Conservation (phyloP, 140 eudicot species). For the Senecio squalidus region DNA sequence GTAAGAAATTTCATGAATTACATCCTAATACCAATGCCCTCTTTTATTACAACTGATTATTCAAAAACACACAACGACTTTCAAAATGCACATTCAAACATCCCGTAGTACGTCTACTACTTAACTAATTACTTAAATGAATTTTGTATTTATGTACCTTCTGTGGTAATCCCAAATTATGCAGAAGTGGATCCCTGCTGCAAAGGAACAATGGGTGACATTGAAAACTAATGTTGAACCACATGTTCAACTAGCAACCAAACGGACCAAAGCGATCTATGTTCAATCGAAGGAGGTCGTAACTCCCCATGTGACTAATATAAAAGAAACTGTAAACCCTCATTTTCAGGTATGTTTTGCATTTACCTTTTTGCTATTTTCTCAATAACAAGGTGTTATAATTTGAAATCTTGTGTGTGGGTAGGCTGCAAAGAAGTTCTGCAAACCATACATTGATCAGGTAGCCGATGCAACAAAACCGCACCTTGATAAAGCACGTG, state of each 20-base stretch:
- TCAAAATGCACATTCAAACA: too few species aligned
- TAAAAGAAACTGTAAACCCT: constrained; percentile 58
- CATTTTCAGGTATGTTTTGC: constrained; percentile 61
- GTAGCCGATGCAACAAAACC: constrained; percentile 72
- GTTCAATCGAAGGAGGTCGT: constrained; percentile 50
- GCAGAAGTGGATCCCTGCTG: constrained; percentile 72
- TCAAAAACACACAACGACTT: constrained; percentile 1
- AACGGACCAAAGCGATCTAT: constrained; percentile 49
- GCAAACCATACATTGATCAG: constrained; percentile 82
- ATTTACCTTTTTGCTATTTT: constrained; percentile 11
- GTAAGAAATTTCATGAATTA: constrained; percentile 28
- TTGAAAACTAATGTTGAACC: constrained; percentile 54
- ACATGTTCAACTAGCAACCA: constrained; percentile 49
- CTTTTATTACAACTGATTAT: too few species aligned
- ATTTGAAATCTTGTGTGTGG: constrained; percentile 15
- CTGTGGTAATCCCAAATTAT: constrained; percentile 5
- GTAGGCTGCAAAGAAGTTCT: constrained; percentile 66
- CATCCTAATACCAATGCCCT: too few species aligned
- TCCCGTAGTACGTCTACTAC: too few species aligned
- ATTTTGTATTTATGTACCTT: too few species aligned
- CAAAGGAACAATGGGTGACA: constrained; percentile 65
- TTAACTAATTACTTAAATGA: too few species aligned
- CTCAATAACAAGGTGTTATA: constrained; percentile 15
- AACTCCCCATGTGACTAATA: constrained; percentile 58
- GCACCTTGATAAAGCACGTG: constrained; percentile 63